phyloP scores from a whole-genome alignment of 305 asterid genomes.

The Ruellia speciosa region DNA sequence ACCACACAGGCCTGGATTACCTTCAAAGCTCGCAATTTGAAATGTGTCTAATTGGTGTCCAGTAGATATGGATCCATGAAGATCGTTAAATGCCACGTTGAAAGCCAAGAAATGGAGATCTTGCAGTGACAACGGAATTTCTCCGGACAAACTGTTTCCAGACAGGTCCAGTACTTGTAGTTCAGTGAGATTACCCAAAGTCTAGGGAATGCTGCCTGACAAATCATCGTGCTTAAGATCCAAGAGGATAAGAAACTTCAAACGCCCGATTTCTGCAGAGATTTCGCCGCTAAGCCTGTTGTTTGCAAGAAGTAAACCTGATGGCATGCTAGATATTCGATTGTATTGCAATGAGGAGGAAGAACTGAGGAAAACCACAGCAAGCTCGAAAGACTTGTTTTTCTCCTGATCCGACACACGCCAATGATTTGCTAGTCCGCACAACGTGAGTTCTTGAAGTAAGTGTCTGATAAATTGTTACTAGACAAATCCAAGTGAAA shows the following conservation, averaged over 20 bases:
- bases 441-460: conserved; percentile 50
- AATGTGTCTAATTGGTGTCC: no score
- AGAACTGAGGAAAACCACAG: conserved; percentile 54
- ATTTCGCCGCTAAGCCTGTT: not conserved
- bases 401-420: conserved; percentile 33
- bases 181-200: no score
- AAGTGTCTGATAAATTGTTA: conserved; percentile 50
- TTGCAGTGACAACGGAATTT: no score
- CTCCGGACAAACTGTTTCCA: no score
- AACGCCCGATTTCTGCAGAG: not conserved
- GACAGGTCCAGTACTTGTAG: no score
- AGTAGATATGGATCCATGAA: no score
- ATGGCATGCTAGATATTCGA: not conserved
- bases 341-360: conserved; percentile 37
- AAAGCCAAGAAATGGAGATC: no score
- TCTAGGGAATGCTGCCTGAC: no score
- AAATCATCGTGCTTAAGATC: no score
- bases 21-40: no score
- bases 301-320: not conserved
- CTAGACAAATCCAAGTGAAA: conserved; percentile 70
- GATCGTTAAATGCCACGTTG: no score
- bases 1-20: no score
- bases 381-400: conserved; percentile 56
- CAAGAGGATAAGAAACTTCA: not conserved
- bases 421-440: conserved; percentile 42